Evolutionary conservation across 164 flowering plant species (phyloP).

Genomic region (Annona cherimola): DNA sequence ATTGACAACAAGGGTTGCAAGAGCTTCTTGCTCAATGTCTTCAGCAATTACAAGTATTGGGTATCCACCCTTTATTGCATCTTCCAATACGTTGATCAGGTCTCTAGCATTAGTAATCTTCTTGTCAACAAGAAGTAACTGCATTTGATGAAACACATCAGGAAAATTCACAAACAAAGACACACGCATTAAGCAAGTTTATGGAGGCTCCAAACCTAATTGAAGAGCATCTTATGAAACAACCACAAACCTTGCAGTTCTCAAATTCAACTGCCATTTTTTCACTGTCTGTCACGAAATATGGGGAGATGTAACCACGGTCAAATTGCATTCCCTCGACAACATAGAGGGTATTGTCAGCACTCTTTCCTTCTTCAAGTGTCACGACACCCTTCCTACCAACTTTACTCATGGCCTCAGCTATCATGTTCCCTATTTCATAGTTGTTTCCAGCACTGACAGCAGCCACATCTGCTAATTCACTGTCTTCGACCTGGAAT

Average conservation of each 20-base stretch:
- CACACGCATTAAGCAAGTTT: no score
- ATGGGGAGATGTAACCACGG: slow-evolving; percentile 94
- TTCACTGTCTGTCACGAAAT: slow-evolving; percentile 93
- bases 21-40: slow-evolving; percentile 96
- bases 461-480: slow-evolving; percentile 96
- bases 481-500: slow-evolving; percentile 91
- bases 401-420: slow-evolving; percentile 94
- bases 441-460: slow-evolving; percentile 97
- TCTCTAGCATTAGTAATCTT: slow-evolving; percentile 95
- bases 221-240: background rate
- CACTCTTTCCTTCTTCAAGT: slow-evolving; percentile 96
- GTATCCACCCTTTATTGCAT: slow-evolving; percentile 76
- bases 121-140: slow-evolving; percentile 95
- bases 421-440: slow-evolving; percentile 93
- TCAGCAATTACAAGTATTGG: slow-evolving; percentile 89
- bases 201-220: background rate
- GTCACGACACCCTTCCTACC: slow-evolving; percentile 97
- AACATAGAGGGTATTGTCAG: slow-evolving; percentile 84
- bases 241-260: slow-evolving; percentile 71
- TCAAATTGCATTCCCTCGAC: slow-evolving; percentile 99
- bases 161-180: background rate
- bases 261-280: slow-evolving; percentile 93
- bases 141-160: slow-evolving; percentile 17
- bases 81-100: slow-evolving; percentile 74
- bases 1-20: slow-evolving; percentile 98